Base-by-base conservation (phyloP, 2,329 filamentous ascomycete species). In the Xylaria sp. region DNA sequence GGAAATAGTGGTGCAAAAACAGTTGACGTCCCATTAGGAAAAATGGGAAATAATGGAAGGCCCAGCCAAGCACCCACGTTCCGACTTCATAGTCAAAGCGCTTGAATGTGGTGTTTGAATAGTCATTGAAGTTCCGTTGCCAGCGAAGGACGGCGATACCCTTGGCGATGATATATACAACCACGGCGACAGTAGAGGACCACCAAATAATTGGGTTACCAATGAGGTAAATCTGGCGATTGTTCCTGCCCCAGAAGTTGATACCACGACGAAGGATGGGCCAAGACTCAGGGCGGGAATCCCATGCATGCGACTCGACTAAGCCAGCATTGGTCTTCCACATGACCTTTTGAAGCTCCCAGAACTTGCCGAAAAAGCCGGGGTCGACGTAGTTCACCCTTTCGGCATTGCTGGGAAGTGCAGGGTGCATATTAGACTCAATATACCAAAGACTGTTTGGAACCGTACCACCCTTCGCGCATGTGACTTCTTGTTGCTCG, bases 401-500 rank as follows among this genome's bases (percentile, higher is more conserved):
- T 78, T 98, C 96, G 15, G 93, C 90, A 70, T 90, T 86, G 1
- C 86, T 85, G 25, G 88, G 88, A 60, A 97, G 87, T 75, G 87
- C 83, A 11, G 94, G 92, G 76, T 98, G 96, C 68, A 90, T 86
- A 79, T 99, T 99, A 72, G 89, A 88, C 81, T 99, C 96, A 69
- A 99, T 85, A 76, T 97, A 98, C 96, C 96, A 99, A 72, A 99
- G 82, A 75, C 94, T 97, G 86, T 99, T 99, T 62, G 96, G 96
- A 42, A 97, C 83, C 69, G 94, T 97, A 73, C 94, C 96, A 54
- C 92, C 91, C 73, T 90, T 91, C 7, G 96, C 96, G 77, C 96
- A 99, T 22, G 95, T 98, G n/a, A 99, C 96, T 81, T 99, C 96
- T 79, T 99, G 96, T 80, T 99, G 96, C 79, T 98, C 96, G 59